Percentiles rank a stretch among this genome's conserved stretches.
Evolutionary conservation across 2,329 filamentous ascomycete genomes (phyloP).

Genomic region (Bipolaris oryzae): DNA sequence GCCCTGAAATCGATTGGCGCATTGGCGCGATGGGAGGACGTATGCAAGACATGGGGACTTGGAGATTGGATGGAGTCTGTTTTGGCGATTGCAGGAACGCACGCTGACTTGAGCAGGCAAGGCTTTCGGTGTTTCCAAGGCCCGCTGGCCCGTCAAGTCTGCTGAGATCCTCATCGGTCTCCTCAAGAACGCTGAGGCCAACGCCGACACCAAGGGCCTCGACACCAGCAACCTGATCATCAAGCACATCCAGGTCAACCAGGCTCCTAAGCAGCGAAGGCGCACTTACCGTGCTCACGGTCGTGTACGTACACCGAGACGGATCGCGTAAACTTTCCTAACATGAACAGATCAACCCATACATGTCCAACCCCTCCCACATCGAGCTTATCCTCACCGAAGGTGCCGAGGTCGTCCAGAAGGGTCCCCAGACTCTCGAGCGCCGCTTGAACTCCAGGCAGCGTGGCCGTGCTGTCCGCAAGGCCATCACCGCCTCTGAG

Average conservation of each 20-base stretch:
- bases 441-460: conserved; percentile 88
- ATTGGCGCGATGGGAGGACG: conserved; percentile 1
- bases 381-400: conserved; percentile 99
- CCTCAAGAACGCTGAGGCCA: conserved; percentile 62
- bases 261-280: conserved; percentile 98
- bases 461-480: conserved; percentile 72
- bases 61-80: not conserved
- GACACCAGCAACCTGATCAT: conserved; percentile 95
- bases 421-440: conserved; percentile 72
- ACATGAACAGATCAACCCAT: conserved; percentile 87
- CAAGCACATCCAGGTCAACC: conserved; percentile 99
- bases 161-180: conserved; percentile 97
- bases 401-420: conserved; percentile 93
- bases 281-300: conserved; percentile 99
- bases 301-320: conserved; percentile 75
- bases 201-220: conserved; percentile 56
- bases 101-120: conserved; percentile 71
- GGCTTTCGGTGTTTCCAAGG: conserved; percentile 96
- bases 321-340: conserved; percentile 10
- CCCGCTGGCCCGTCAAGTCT: conserved; percentile 99
- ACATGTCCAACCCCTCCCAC: conserved; percentile 99
- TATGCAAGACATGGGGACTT: not conserved
- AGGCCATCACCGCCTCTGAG: conserved; percentile 64
- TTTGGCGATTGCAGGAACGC: conserved; percentile 10
- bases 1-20: conserved; percentile 10